A percentile compares a stretch with the other conserved stretches of the same genome.
These are phyloP conservation scores for Pestalotiopsis sp. DNA, from an alignment of 2,329 filamentous ascomycete genomes.

Conservation along the genomic window DNA sequence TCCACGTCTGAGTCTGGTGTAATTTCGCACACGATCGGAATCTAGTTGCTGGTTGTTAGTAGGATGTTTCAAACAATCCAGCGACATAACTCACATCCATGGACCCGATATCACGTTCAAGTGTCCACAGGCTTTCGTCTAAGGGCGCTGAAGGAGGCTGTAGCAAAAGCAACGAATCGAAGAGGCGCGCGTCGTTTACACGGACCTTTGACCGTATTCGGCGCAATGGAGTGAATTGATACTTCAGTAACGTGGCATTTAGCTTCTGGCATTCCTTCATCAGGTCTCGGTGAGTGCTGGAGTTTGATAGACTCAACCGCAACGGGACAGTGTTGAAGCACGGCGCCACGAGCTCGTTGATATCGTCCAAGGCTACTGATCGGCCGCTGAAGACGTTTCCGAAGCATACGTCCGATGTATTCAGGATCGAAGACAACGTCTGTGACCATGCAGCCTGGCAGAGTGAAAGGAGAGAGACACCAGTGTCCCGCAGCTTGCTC, in stretches of 20 bases:
- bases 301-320: constrained; percentile 55
- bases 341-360: constrained; percentile 79
- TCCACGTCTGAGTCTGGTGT: constrained; percentile 57
- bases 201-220: constrained; percentile 62
- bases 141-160: constrained; percentile 67
- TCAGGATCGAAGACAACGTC: constrained; percentile 59
- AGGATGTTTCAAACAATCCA: neutral
- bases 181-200: constrained; percentile 56
- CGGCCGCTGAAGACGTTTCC: constrained; percentile 85
- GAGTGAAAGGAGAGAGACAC: constrained; percentile 66
- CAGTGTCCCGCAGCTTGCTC: constrained; percentile 50
- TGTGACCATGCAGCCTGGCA: constrained; percentile 76
- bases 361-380: constrained; percentile 63
- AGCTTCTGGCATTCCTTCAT: constrained; percentile 61
- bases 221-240: constrained; percentile 77
- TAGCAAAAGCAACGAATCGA: constrained; percentile 80
- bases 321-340: constrained; percentile 90
- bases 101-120: constrained; percentile 58
- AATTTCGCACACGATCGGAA: constrained; percentile 78
- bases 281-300: constrained; percentile 56
- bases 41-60: constrained; percentile 30
- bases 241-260: constrained; percentile 64
- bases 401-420: constrained; percentile 74
- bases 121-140: constrained; percentile 56
- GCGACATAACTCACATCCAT: constrained; percentile 67